These are phyloP conservation scores for Dipodascus geniculatus DNA, from an alignment of 805 yeast genomes.

Conservation along the genomic window DNA sequence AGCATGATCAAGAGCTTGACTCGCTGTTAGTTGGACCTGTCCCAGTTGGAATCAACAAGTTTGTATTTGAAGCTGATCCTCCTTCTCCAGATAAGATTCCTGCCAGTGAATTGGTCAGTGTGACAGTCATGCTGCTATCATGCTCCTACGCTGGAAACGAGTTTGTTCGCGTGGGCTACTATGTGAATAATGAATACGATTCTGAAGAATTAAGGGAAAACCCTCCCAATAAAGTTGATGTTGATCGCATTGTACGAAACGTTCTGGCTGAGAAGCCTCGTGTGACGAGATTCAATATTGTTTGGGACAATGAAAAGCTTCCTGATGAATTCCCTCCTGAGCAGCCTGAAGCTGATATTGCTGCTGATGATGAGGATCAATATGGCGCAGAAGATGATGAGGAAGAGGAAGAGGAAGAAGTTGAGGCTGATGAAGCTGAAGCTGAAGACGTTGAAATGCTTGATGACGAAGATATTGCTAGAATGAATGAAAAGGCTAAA, in stretches of 20 bases:
- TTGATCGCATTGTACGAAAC: slow-evolving; percentile 87
- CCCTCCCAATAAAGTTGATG: slow-evolving; percentile 88
- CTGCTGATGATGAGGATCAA: slow-evolving; percentile 46
- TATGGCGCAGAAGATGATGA: slow-evolving; percentile 27
- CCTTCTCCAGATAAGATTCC: slow-evolving; percentile 95
- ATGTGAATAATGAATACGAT: slow-evolving; percentile 95
- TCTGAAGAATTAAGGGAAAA: slow-evolving; percentile 84
- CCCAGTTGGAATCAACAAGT: slow-evolving; percentile 93
- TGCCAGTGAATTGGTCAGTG: slow-evolving; percentile 87
- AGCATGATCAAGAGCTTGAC: slow-evolving; percentile 94
- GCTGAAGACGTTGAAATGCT: slow-evolving; percentile 11
- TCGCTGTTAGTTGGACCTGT: slow-evolving; percentile 97
- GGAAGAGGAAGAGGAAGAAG: slow-evolving; percentile 34
- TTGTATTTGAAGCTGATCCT: slow-evolving; percentile 88
- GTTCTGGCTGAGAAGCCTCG: slow-evolving; percentile 95
- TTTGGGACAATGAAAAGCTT: slow-evolving; percentile 78
- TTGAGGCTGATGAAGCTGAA: slow-evolving; percentile 34
- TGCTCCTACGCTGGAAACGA: slow-evolving; percentile 91
- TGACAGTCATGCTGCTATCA: slow-evolving; percentile 84
- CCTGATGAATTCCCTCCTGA: slow-evolving; percentile 67
- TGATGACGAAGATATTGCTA: slow-evolving; percentile 7
- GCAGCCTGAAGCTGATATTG: slow-evolving; percentile 51
- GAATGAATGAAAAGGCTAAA: slow-evolving; percentile 29
- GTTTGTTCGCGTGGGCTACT: slow-evolving; percentile 94
- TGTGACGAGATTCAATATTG: slow-evolving; percentile 91